Base-by-base conservation (phyloP, 2,329 filamentous ascomycete species). In the Aspergillus amoenus region DNA sequence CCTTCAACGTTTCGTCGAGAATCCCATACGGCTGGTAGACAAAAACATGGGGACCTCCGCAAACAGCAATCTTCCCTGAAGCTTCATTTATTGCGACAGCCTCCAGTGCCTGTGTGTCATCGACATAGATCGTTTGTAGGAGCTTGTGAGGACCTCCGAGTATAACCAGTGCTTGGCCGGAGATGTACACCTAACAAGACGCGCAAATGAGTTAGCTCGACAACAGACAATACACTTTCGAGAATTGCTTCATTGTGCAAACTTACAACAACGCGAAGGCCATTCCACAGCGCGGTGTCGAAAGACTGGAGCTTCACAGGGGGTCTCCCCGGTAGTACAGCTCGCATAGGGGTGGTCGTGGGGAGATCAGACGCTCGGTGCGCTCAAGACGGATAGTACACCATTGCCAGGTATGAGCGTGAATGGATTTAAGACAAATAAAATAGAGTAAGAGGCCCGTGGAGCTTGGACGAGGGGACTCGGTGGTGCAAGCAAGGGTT, bases 81-180 rank as follows among this genome's bases (percentile, higher is more conserved):
- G 81, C 78, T 70, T 95, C 89, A 68, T 97, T 90, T 61, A 97
- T 84, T 30, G 86, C 84, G 62, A 97, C 85, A 27, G 91, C 89
- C 62, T 91, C 84, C 27, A 97, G 81, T 22, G 86, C 81, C 15
- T 79, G 74, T 42, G 82, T 79, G 63, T 90, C 85, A 68, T 95
- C 89, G 68, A 94, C 87, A 77, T 96, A 96, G 64, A 96, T 88
- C 4, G 93, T 97, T 74, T 99, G 94, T 34, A 96, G 76, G 61
- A 97, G 84, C 54, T 84, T 84, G 60, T 88, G 82, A 52, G 90
- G 84, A 50, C 86, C 88, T 69, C 85, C 84, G 65, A 97, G 86
- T 67, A 99, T 88, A 52, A 94, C 86, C 63, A 97, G 85, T 60
- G 91, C 91, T 75, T 88, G 90, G 68, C 93, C 93, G 59, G 90